These are phyloP conservation scores for Medicago ruthenica DNA, from an alignment of 306 rosid genomes.

Conservation along the genomic window DNA sequence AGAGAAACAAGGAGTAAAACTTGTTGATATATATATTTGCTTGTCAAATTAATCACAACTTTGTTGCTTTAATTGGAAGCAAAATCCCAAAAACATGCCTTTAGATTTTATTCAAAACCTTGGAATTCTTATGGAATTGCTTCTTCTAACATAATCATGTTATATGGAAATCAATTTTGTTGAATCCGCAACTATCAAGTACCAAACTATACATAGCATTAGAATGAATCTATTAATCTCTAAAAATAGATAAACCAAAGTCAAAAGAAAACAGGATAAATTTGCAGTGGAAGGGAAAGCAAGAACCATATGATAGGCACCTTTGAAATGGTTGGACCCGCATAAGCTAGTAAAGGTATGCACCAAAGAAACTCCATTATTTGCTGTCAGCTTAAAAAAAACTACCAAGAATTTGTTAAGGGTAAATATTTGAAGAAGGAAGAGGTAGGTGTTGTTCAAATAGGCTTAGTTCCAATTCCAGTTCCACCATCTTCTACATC, in stretches of 20 bases:
- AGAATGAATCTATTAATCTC: slow-evolving; percentile 29
- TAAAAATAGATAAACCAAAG: not conserved
- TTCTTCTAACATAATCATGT: slow-evolving; percentile 23
- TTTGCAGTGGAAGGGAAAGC: slow-evolving; percentile 33
- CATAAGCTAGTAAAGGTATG: not conserved
- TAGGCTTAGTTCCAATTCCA: slow-evolving; percentile 58
- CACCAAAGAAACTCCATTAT: slow-evolving; percentile 36
- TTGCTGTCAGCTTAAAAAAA: not conserved
- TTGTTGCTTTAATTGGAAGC: too few relatives aligned
- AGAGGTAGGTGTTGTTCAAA: slow-evolving; percentile 53
- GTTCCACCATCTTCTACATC: slow-evolving; percentile 51
- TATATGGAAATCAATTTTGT: slow-evolving; percentile 21
- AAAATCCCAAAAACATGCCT: not conserved
- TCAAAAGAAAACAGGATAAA: slow-evolving; percentile 8
- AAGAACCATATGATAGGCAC: slow-evolving; percentile 33
- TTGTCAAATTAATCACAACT: too few relatives aligned
- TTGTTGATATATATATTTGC: too few relatives aligned
- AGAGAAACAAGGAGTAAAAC: not conserved
- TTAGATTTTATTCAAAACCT: slow-evolving; percentile 15
- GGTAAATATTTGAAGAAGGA: slow-evolving; percentile 5
- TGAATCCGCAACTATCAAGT: slow-evolving; percentile 31
- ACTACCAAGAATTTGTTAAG: too few relatives aligned
- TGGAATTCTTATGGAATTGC: slow-evolving; percentile 35
- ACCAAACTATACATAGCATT: slow-evolving; percentile 30
- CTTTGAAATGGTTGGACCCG: slow-evolving; percentile 47